Evolutionary conservation across 1,284 basidiomycete species (phyloP).

Genomic region (Ustilago sp.): DNA sequence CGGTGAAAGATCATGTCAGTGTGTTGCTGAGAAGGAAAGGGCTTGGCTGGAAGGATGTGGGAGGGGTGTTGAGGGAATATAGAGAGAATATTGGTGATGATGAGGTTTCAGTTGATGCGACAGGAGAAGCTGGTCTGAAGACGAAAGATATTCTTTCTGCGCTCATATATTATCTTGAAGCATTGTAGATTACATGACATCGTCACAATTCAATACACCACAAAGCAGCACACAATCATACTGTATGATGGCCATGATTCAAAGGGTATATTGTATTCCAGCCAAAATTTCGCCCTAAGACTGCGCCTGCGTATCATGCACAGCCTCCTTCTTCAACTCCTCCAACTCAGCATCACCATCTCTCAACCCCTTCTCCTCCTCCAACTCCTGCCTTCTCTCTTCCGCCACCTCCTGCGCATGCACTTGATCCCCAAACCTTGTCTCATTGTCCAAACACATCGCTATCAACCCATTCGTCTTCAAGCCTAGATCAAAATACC

Average conservation of each 20-base stretch:
- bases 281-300: background rate
- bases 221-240: too few species aligned
- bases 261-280: conserved; percentile 4
- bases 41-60: conserved; percentile 25
- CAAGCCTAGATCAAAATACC: conserved; percentile 84
- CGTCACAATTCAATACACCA: background rate
- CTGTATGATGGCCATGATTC: background rate
- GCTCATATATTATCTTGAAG: conserved; percentile 54
- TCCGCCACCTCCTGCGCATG: conserved; percentile 26
- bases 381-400: conserved; percentile 6
- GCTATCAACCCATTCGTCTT: conserved; percentile 36
- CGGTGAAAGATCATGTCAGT: conserved; percentile 68
- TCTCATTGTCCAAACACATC: conserved; percentile 50
- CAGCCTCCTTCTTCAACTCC: conserved; percentile 24
- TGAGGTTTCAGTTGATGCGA: conserved; percentile 31
- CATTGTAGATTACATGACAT: conserved; percentile 20
- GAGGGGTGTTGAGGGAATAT: conserved; percentile 51
- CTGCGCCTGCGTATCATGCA: background rate
- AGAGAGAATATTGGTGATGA: conserved; percentile 59
- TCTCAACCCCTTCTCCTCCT: conserved; percentile 37
- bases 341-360: conserved; percentile 46
- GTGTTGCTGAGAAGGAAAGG: conserved; percentile 38
- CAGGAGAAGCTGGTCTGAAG: conserved; percentile 9
- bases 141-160: conserved; percentile 56
- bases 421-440: conserved; percentile 40